Evolutionary conservation across 305 asterid species (phyloP).

Genomic region (Stenogyne calaminthoides): DNA sequence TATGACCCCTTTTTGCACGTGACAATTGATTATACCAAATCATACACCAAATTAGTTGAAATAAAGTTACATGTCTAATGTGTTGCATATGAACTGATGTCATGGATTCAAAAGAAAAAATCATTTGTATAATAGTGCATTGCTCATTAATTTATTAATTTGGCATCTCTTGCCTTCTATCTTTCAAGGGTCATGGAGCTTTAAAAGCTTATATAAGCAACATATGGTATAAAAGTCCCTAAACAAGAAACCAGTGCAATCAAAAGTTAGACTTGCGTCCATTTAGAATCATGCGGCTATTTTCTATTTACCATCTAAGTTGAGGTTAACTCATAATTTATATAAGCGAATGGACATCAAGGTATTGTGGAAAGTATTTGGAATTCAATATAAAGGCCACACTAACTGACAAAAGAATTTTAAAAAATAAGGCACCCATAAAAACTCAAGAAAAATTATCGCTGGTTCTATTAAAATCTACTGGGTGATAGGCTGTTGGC

Average conservation of each 20-base stretch:
- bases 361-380: slow-evolving; percentile 7
- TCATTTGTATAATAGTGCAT: neutral
- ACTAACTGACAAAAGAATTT: neutral
- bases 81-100: neutral
- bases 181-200: neutral
- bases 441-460: neutral
- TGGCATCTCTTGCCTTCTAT: neutral
- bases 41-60: neutral
- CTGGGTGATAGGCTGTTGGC: neutral
- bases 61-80: neutral
- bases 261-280: neutral
- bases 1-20: neutral
- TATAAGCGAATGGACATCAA: slow-evolving; percentile 12
- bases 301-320: neutral
- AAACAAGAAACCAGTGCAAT: slow-evolving; percentile 5
- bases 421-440: neutral
- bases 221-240: neutral
- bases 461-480: neutral
- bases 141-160: slow-evolving; percentile 8
- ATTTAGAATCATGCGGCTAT: neutral
- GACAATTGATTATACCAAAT: neutral
- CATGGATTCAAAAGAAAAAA: neutral
- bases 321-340: neutral
- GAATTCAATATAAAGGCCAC: neutral
- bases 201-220: neutral